These are phyloP conservation scores for Perkinsus marinus DNA, from an alignment of 169 alveolate species.

Conservation along the genomic window DNA sequence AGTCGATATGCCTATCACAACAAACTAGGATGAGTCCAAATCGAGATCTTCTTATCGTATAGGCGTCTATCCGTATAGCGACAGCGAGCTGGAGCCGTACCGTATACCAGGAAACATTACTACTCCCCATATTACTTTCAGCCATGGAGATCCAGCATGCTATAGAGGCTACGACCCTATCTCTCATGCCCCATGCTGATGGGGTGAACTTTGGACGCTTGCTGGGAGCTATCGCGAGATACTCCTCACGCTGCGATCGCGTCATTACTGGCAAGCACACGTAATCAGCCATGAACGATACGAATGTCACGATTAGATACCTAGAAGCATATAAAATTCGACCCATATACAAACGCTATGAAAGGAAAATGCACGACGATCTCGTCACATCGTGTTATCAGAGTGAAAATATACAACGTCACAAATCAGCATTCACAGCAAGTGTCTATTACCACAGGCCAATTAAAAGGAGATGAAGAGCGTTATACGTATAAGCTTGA, in stretches of 20 bases:
- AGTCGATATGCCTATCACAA: too few relatives aligned
- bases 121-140: neutral
- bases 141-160: neutral
- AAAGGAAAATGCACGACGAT: too few relatives aligned
- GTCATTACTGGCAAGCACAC: neutral
- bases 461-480: neutral
- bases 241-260: neutral
- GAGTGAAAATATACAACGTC: too few relatives aligned
- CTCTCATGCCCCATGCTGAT: neutral
- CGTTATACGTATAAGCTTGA: neutral
- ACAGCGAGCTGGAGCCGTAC: neutral
- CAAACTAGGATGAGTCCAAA: too few relatives aligned
- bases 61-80: too few relatives aligned
- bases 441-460: neutral
- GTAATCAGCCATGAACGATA: neutral
- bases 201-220: neutral
- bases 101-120: too few relatives aligned
- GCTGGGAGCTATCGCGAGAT: neutral
- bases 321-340: neutral
- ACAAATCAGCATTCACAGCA: too few relatives aligned
- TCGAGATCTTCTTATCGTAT: too few relatives aligned
- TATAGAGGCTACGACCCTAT: neutral
- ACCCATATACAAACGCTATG: too few relatives aligned
- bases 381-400: too few relatives aligned
- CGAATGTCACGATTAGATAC: neutral